These are phyloP conservation scores for Alternaria longipes DNA, from an alignment of 2,329 filamentous ascomycete species.

Conservation along the genomic window DNA sequence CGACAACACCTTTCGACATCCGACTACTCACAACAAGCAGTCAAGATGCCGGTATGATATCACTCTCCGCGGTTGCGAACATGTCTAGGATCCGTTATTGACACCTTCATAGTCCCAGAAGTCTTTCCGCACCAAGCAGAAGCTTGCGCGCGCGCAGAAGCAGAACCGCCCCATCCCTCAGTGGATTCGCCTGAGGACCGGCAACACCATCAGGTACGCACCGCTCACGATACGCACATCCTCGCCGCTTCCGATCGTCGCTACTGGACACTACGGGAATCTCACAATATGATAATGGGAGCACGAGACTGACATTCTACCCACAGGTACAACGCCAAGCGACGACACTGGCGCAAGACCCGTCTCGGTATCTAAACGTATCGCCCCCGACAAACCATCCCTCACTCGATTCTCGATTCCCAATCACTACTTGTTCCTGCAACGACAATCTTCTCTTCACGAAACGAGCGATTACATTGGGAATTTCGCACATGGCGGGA, in stretches of 20 bases:
- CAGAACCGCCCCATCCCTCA: slow-evolving; percentile 99
- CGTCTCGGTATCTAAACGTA: slow-evolving; percentile 93
- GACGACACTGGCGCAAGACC: slow-evolving; percentile 99
- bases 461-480: slow-evolving; percentile 38
- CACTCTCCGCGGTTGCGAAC: slow-evolving; percentile 10
- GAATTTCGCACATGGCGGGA: slow-evolving; percentile 43
- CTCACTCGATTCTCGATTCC: slow-evolving; percentile 47
- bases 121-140: slow-evolving; percentile 99
- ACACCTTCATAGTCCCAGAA: slow-evolving; percentile 83
- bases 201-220: slow-evolving; percentile 98
- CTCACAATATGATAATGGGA: background rate
- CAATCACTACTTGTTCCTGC: slow-evolving; percentile 34
- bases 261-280: slow-evolving; percentile 7
- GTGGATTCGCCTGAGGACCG: slow-evolving; percentile 98
- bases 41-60: slow-evolving; percentile 52
- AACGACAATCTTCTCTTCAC: slow-evolving; percentile 27
- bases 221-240: slow-evolving; percentile 1
- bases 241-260: background rate
- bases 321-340: slow-evolving; percentile 98
- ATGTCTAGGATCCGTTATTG: slow-evolving; percentile 14
- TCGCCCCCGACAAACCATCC: slow-evolving; percentile 55
- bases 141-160: slow-evolving; percentile 99
- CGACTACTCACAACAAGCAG: slow-evolving; percentile 44
- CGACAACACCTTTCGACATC: slow-evolving; percentile 47
- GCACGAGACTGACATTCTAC: slow-evolving; percentile 22